Evolutionary conservation across 129 eudicot species (phyloP).

Genomic region (Flaveria linearis): DNA sequence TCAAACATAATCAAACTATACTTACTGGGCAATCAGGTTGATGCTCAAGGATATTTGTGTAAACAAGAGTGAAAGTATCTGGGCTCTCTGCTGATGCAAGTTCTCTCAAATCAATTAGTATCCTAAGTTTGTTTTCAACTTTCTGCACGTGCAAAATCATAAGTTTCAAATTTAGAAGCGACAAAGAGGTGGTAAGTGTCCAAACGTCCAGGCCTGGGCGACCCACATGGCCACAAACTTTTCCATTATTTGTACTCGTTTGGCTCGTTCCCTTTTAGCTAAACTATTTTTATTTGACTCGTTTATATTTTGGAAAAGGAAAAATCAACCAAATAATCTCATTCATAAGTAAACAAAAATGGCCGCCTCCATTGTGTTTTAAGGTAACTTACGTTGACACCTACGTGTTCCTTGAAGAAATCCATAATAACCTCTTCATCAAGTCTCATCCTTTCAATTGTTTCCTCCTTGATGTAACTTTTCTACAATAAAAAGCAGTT

Average conservation of each 20-base stretch:
- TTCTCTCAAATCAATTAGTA: conserved; percentile 81
- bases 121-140: conserved; percentile 80
- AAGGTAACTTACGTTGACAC: conserved; percentile 71
- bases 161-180: conserved; percentile 3
- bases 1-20: conserved; percentile 8
- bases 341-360: neutral
- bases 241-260: neutral
- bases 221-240: neutral
- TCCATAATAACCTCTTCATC: conserved; percentile 98
- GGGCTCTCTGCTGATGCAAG: conserved; percentile 98
- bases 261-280: neutral
- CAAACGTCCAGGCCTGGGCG: neutral
- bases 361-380: neutral
- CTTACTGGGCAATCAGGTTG: conserved; percentile 99
- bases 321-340: neutral
- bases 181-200: neutral
- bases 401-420: conserved; percentile 87
- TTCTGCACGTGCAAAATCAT: conserved; percentile 51
- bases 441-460: conserved; percentile 94
- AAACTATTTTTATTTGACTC: neutral
- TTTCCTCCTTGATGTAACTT: conserved; percentile 91
- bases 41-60: conserved; percentile 88
- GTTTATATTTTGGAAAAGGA: neutral
- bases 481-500: conserved; percentile 47
- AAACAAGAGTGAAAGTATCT: conserved; percentile 92